A percentile compares a stretch with the other conserved stretches of the same genome.
Conservation (phyloP, 805 yeast species). For the Saccharomycopsis schoenii region DNA sequence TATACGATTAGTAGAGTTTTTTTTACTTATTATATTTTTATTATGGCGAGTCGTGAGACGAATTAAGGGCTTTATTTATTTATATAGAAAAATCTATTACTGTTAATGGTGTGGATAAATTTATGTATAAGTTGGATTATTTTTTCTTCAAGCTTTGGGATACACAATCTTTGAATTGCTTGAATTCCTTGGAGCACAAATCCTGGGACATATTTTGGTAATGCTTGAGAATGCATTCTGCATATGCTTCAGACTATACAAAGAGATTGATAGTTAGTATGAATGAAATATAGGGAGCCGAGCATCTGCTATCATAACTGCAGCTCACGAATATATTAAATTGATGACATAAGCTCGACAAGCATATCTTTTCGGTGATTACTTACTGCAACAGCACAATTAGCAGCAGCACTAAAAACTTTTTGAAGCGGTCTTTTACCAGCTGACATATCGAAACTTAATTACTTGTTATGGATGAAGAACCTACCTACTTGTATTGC, state of each 20-base stretch:
- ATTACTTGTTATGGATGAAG: neutral
- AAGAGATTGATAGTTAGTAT: neutral
- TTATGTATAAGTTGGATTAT: neutral
- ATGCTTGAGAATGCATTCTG: slow-evolving; percentile 42
- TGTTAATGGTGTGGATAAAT: neutral
- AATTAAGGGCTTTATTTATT: neutral
- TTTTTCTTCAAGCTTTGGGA: slow-evolving; percentile 25
- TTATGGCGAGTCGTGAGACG: neutral
- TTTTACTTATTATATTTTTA: too few species aligned
- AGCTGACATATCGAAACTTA: slow-evolving; percentile 1
- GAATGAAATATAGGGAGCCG: too few species aligned
- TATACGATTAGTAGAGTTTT: neutral
- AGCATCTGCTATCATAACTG: too few species aligned
- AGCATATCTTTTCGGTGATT: neutral
- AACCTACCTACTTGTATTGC: too few species aligned
- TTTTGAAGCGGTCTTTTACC: slow-evolving; percentile 33
- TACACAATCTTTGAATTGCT: slow-evolving; percentile 41
- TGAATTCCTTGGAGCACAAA: slow-evolving; percentile 44
- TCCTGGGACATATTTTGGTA: slow-evolving; percentile 43
- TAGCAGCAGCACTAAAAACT: slow-evolving; percentile 31
- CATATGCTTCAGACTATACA: slow-evolving; percentile 29
- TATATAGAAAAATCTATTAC: neutral
- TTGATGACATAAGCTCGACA: neutral
- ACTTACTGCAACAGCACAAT: slow-evolving; percentile 27
- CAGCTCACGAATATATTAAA: too few species aligned